phyloP scores from a whole-genome alignment of 441 rosid genomes.

The Adansonia grandidieri region DNA sequence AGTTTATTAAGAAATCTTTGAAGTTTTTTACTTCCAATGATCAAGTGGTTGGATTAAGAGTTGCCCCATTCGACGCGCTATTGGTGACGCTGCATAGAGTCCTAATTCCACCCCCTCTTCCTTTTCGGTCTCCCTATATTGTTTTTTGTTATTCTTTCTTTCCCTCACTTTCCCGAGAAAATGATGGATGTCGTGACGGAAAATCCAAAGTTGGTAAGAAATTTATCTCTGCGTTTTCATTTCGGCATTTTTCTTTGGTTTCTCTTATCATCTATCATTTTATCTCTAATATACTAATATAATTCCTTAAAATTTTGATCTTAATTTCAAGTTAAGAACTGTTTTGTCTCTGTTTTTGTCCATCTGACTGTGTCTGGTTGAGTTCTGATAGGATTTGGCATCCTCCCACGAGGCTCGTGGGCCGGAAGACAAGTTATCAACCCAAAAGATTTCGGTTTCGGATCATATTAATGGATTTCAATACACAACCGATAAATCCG shows the following conservation, averaged over 20 bases:
- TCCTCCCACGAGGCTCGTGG: slow-evolving; percentile 27
- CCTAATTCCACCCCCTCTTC: background rate
- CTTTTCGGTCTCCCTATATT: background rate
- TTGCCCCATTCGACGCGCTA: slow-evolving; percentile 30
- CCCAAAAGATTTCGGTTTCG: slow-evolving; percentile 41
- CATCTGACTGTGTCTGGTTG: slow-evolving; percentile 16
- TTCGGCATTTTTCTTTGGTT: slow-evolving; percentile 31
- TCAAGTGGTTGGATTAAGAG: slow-evolving; percentile 24
- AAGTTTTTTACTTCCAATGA: slow-evolving; percentile 32
- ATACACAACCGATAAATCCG: slow-evolving; percentile 49
- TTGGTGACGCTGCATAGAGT: slow-evolving; percentile 2
- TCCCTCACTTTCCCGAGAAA: slow-evolving; percentile 29
- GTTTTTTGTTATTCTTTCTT: background rate
- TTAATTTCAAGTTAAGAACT: background rate
- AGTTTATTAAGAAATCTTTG: slow-evolving; percentile 9
- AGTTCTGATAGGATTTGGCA: slow-evolving; percentile 33
- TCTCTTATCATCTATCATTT: background rate
- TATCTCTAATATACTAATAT: no score
- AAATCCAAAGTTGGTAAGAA: slow-evolving; percentile 54
- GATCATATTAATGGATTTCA: slow-evolving; percentile 53
- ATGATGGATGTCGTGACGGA: slow-evolving; percentile 44
- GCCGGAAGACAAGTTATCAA: slow-evolving; percentile 32
- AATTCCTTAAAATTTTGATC: background rate
- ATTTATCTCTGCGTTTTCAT: slow-evolving; percentile 4
- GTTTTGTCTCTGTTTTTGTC: background rate